Conservation (phyloP, 2,329 filamentous ascomycete genomes). For the Monosporascus sp. region DNA sequence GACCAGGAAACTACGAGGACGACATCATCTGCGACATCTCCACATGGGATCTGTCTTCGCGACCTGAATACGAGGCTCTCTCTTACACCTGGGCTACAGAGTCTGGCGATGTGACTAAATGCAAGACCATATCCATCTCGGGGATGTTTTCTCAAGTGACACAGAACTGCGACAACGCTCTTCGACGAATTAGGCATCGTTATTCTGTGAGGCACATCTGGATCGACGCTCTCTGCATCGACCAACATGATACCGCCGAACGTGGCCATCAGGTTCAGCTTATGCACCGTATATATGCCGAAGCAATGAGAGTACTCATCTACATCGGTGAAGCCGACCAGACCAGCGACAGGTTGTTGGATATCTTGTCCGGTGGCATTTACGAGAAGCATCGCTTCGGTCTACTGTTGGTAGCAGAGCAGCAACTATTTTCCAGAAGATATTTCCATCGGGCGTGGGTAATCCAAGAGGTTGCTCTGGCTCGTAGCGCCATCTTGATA, state of each 20-base stretch:
- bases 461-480: constrained; percentile 8
- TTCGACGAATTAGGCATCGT: not conserved
- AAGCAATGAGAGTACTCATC: constrained; percentile 1
- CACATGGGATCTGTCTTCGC: not conserved
- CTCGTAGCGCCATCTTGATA: constrained; percentile 3
- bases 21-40: constrained; percentile 2
- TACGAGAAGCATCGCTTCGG: not conserved
- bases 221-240: constrained; percentile 1
- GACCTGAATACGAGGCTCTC: constrained; percentile 6
- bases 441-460: constrained; percentile 9
- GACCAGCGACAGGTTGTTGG: not conserved
- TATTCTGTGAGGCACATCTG: not conserved
- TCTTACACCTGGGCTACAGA: constrained; percentile 12
- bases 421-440: not conserved
- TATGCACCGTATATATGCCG: constrained; percentile 10
- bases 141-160: constrained; percentile 4
- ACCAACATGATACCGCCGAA: constrained; percentile 3
- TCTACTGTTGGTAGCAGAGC: not conserved
- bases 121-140: not conserved
- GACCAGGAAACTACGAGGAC: not conserved
- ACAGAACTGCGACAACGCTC: constrained; percentile 4
- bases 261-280: constrained; percentile 8
- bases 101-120: not conserved
- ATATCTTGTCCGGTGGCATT: not conserved
- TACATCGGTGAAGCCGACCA: constrained; percentile 5